Evolutionary conservation across 257 asterid species (phyloP).

Genomic region (Penstemon newberryi): DNA sequence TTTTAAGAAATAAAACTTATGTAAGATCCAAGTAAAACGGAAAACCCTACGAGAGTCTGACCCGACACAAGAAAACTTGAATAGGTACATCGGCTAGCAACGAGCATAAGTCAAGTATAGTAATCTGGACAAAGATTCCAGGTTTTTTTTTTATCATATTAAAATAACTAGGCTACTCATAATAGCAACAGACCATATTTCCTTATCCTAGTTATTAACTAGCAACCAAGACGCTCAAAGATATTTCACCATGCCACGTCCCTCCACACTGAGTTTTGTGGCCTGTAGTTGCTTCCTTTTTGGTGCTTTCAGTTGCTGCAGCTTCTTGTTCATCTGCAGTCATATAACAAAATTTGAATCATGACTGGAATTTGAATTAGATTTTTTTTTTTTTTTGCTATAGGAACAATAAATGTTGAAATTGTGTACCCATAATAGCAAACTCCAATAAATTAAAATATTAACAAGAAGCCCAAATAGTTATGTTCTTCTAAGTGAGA

Average conservation of each 20-base stretch:
- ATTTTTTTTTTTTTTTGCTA: too few species aligned
- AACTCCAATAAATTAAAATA: background rate
- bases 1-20: background rate
- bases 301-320: slow-evolving; percentile 88
- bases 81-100: background rate
- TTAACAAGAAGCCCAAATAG: background rate
- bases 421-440: background rate
- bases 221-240: slow-evolving; percentile 37
- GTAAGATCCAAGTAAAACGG: background rate
- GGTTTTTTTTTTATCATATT: background rate
- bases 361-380: background rate
- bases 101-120: background rate
- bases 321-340: slow-evolving; percentile 85
- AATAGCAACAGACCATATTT: background rate
- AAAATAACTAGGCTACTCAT: background rate
- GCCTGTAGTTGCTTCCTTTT: slow-evolving; percentile 90
- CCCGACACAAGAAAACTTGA: background rate
- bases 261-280: slow-evolving; percentile 87
- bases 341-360: slow-evolving; percentile 2
- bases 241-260: slow-evolving; percentile 95
- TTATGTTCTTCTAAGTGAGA: background rate
- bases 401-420: too few species aligned
- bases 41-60: background rate
- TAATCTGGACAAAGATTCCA: background rate
- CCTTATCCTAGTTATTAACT: slow-evolving; percentile 2